These are phyloP conservation scores for Suhomyces canberraensis DNA, from an alignment of 805 yeast species.

Conservation along the genomic window DNA sequence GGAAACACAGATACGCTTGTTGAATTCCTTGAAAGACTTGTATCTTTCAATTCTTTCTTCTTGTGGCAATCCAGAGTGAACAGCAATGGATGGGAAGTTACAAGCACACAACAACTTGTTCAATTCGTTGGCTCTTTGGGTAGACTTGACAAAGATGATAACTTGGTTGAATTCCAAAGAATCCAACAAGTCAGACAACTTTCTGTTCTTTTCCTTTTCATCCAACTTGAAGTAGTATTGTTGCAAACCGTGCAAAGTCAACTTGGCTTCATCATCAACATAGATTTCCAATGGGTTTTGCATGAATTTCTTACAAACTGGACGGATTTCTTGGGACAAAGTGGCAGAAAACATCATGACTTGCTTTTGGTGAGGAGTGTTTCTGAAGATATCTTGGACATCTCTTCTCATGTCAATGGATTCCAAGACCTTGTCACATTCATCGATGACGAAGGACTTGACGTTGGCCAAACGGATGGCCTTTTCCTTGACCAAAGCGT, in stretches of 20 bases:
- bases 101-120: constrained; percentile 85
- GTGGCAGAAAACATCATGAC: constrained; percentile 99
- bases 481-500: constrained; percentile 90
- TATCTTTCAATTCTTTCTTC: constrained; percentile 97
- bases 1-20: constrained; percentile 97
- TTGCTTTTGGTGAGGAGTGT: constrained; percentile 97
- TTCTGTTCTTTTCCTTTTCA: constrained; percentile 91
- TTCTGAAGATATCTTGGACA: constrained; percentile 96
- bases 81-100: constrained; percentile 95
- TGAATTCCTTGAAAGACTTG: constrained; percentile 94
- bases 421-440: constrained; percentile 97
- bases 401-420: constrained; percentile 93
- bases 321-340: constrained; percentile 88
- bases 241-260: constrained; percentile 96
- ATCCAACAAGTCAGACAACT: constrained; percentile 87
- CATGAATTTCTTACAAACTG: constrained; percentile 96
- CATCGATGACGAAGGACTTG: constrained; percentile 94
- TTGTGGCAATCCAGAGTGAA: constrained; percentile 92
- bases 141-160: constrained; percentile 89
- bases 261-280: constrained; percentile 96
- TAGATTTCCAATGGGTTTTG: constrained; percentile 96
- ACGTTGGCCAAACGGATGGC: constrained; percentile 80
- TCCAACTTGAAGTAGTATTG: constrained; percentile 89
- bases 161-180: constrained; percentile 97
- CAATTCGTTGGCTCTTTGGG: constrained; percentile 88